A percentile compares a stretch with the other conserved stretches of the same genome.
phyloP scores from a whole-genome alignment of 148 eudicot genomes.

The Limonium bicolor region DNA sequence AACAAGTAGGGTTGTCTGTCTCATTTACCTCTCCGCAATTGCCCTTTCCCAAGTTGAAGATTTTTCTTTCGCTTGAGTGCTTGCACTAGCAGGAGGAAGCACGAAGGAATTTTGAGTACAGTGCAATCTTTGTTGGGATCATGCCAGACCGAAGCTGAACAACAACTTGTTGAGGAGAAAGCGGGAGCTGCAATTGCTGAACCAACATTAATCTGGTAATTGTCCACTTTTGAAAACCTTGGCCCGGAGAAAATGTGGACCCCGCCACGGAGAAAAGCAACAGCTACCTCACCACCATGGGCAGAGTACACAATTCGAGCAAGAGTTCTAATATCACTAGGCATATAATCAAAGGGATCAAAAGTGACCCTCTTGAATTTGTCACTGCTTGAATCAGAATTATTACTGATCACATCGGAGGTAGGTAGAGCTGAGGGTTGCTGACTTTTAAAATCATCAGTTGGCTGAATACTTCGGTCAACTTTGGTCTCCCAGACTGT shows the following conservation, averaged over 20 bases:
- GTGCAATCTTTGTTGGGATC: constrained; percentile 60
- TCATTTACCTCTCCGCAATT: constrained; percentile 92
- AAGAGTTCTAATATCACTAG: constrained; percentile 93
- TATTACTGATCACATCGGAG: constrained; percentile 19
- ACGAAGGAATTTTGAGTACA: constrained; percentile 82
- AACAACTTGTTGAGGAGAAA: constrained; percentile 95
- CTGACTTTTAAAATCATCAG: constrained; percentile 44
- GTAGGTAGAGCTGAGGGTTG: constrained; percentile 18
- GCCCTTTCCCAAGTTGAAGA: constrained; percentile 95
- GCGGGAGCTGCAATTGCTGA: constrained; percentile 97
- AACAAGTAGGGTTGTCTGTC: too few relatives aligned
- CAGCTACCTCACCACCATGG: constrained; percentile 96
- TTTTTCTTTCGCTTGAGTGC: constrained; percentile 60
- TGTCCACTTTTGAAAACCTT: constrained; percentile 67
- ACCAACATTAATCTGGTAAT: constrained; percentile 79
- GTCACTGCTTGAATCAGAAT: constrained; percentile 35
- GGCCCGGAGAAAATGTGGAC: constrained; percentile 87
- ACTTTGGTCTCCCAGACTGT: constrained; percentile 97
- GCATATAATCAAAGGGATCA: constrained; percentile 97
- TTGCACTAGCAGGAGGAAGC: constrained; percentile 76
- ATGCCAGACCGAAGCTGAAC: constrained; percentile 98
- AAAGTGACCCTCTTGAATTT: constrained; percentile 56
- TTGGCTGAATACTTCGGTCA: constrained; percentile 71
- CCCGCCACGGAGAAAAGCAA: constrained; percentile 84
- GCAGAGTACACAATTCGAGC: constrained; percentile 92